phyloP scores from a whole-genome alignment of 176 grass and related monocot genomes.

The Zea luxurians region DNA sequence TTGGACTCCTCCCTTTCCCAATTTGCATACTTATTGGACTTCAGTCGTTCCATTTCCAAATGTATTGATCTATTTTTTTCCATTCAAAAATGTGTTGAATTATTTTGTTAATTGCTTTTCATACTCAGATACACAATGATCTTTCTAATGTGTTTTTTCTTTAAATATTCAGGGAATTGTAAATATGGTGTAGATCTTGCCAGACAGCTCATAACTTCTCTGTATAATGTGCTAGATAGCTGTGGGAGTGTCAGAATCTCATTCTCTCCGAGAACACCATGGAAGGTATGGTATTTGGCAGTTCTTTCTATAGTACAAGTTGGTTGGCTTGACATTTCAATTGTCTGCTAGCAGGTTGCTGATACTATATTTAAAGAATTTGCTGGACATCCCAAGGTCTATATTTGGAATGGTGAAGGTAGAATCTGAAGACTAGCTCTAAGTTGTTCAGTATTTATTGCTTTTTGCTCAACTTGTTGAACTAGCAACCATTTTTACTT shows the following conservation, averaged over 20 bases:
- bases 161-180: slow-evolving; percentile 66
- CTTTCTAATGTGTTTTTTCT: slow-evolving; percentile 22
- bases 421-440: slow-evolving; percentile 25
- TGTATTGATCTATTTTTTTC: background rate
- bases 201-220: slow-evolving; percentile 59
- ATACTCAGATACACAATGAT: slow-evolving; percentile 2
- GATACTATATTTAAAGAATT: slow-evolving; percentile 71
- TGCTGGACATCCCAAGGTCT: slow-evolving; percentile 65
- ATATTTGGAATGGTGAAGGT: slow-evolving; percentile 91
- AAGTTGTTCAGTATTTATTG: slow-evolving; percentile 23
- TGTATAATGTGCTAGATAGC: slow-evolving; percentile 72
- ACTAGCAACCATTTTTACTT: slow-evolving; percentile 26
- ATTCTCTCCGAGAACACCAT: slow-evolving; percentile 80
- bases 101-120: slow-evolving; percentile 27
- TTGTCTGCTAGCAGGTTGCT: slow-evolving; percentile 51
- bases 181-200: slow-evolving; percentile 81
- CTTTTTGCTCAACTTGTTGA: slow-evolving; percentile 16
- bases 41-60: background rate
- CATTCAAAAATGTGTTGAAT: background rate
- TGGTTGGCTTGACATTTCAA: slow-evolving; percentile 16
- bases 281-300: slow-evolving; percentile 52
- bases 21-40: slow-evolving; percentile 20
- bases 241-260: slow-evolving; percentile 90
- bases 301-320: background rate
- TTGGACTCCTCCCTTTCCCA: background rate